phyloP scores from a whole-genome alignment of 352 stramenopile species.

The Phytophthora pistaciae region DNA sequence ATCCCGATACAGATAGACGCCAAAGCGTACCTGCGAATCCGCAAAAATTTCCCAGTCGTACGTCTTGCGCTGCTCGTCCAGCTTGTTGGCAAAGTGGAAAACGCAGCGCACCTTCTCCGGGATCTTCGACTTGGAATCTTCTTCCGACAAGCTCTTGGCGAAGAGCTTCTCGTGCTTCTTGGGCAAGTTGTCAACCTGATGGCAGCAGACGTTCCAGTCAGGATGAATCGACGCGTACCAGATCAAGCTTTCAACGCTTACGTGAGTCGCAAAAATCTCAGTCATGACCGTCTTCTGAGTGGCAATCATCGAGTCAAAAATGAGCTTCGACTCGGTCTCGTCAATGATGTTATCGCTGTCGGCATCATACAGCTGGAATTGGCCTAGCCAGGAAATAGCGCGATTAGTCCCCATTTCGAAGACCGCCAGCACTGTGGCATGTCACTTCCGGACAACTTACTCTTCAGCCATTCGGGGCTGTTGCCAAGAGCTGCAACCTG shows the following conservation, averaged over 20 bases:
- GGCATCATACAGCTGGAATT: slow-evolving; percentile 69
- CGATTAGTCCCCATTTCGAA: slow-evolving; percentile 14
- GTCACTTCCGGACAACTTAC: slow-evolving; percentile 24
- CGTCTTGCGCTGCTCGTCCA: slow-evolving; percentile 63
- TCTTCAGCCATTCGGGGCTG: slow-evolving; percentile 53
- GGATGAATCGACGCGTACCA: not conserved
- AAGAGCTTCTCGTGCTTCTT: slow-evolving; percentile 74
- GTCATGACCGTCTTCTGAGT: slow-evolving; percentile 64
- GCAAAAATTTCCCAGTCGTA: slow-evolving; percentile 70
- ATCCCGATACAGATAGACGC: not conserved
- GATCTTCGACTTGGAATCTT: slow-evolving; percentile 77
- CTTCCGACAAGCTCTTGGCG: slow-evolving; percentile 56
- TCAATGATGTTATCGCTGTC: slow-evolving; percentile 64
- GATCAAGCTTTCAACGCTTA: too few relatives aligned
- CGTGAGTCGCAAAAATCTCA: slow-evolving; percentile 62
- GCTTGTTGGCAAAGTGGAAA: slow-evolving; percentile 75
- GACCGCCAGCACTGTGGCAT: slow-evolving; percentile 5
- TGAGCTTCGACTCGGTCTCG: slow-evolving; percentile 61
- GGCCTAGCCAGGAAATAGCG: slow-evolving; percentile 37
- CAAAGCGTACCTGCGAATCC: slow-evolving; percentile 54
- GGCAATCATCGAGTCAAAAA: slow-evolving; percentile 68
- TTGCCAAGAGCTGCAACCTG: slow-evolving; percentile 46
- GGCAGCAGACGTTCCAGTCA: not conserved
- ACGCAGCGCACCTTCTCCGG: slow-evolving; percentile 80
- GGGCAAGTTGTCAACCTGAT: slow-evolving; percentile 62